Evolutionary conservation across 1,139 yeast species (phyloP).

Genomic region (Geotrichum bryndzae): DNA sequence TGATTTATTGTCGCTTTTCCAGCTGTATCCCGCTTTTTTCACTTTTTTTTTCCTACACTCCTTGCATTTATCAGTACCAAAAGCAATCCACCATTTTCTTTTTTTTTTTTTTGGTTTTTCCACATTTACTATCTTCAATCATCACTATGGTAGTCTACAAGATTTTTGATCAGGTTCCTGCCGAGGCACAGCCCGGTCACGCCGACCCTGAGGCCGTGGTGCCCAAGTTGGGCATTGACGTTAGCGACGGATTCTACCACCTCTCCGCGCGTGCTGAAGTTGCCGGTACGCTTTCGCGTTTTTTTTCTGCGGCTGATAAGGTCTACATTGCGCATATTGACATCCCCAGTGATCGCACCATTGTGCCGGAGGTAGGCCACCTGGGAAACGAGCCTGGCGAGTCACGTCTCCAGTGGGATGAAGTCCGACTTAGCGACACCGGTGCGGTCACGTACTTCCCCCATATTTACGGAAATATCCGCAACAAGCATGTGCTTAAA

Average conservation of each 20-base stretch:
- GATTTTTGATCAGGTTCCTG: conserved; percentile 27
- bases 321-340: conserved; percentile 28
- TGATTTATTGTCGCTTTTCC: background rate
- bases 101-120: background rate
- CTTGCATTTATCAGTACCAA: background rate
- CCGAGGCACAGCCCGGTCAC: conserved; percentile 27
- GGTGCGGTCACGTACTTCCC: conserved; percentile 23
- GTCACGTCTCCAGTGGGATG: conserved; percentile 29
- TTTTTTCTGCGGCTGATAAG: conserved; percentile 21
- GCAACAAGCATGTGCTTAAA: conserved; percentile 26
- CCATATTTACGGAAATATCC: conserved; percentile 30
- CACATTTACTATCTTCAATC: background rate
- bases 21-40: background rate
- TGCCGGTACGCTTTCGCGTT: conserved; percentile 26
- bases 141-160: conserved; percentile 28
- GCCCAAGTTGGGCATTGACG: conserved; percentile 28
- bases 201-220: conserved; percentile 23
- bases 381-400: conserved; percentile 27
- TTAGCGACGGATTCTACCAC: conserved; percentile 32
- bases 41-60: background rate
- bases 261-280: conserved; percentile 28
- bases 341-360: conserved; percentile 23
- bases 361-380: conserved; percentile 24
- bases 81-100: background rate
- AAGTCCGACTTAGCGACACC: conserved; percentile 25